phyloP scores from a whole-genome alignment of 768 basidiomycete genomes.

The Tulasnella sp. region DNA sequence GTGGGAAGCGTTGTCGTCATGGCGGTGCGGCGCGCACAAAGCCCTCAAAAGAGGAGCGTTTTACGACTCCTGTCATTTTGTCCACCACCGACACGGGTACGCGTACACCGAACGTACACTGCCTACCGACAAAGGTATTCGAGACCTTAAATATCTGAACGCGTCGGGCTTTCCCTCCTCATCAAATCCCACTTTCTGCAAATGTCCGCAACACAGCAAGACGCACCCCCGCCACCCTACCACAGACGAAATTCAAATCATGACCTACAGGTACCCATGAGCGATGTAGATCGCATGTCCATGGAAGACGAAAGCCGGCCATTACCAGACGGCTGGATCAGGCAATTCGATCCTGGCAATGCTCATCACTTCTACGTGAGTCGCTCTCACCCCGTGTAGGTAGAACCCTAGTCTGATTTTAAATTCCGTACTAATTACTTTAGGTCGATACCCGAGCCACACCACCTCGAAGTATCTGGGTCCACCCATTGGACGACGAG shows the following conservation, averaged over 20 bases:
- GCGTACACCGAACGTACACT: background rate
- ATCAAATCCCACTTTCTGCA: background rate
- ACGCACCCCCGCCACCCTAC: conserved; percentile 7
- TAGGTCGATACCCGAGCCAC: conserved; percentile 57
- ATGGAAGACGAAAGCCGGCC: conserved; percentile 15
- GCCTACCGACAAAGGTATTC: background rate
- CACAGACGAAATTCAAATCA: background rate
- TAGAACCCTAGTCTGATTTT: background rate
- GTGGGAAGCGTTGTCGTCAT: background rate
- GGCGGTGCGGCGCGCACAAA: background rate
- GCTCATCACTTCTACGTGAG: conserved; percentile 41
- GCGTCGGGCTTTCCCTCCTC: background rate
- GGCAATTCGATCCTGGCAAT: conserved; percentile 6
- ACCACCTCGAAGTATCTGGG: conserved; percentile 64
- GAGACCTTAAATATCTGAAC: background rate
- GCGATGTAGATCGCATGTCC: conserved; percentile 20
- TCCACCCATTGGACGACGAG: conserved; percentile 63
- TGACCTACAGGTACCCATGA: conserved; percentile 10
- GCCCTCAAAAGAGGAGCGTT: background rate
- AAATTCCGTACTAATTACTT: background rate
- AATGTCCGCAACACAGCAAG: background rate
- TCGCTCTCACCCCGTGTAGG: conserved; percentile 1
- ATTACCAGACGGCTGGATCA: conserved; percentile 13
- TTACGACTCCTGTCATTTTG: background rate
- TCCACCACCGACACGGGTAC: background rate